Conservation (phyloP, 2,329 filamentous ascomycete genomes). For the Colletotrichum gigasporum region DNA sequence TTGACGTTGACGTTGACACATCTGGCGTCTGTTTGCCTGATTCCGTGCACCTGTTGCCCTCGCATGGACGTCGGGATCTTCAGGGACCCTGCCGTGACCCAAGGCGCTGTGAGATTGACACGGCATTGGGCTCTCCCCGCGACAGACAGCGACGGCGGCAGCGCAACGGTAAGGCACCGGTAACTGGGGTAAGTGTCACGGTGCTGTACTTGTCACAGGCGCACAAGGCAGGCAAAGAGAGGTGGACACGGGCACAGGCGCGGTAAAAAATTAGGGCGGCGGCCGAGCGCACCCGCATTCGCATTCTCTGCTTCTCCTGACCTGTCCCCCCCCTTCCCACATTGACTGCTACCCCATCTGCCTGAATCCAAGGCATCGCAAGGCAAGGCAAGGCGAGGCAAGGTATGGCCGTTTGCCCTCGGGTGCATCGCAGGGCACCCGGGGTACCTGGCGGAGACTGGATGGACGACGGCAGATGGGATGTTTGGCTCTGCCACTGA, state of each 20-base stretch:
- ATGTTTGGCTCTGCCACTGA: too few relatives aligned
- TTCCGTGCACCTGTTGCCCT: not conserved
- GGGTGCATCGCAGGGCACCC: too few relatives aligned
- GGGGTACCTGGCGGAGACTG: too few relatives aligned
- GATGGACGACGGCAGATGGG: not conserved
- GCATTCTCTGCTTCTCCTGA: conserved; percentile 3
- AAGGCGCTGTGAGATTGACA: too few relatives aligned
- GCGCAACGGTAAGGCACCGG: too few relatives aligned
- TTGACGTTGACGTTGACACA: not conserved
- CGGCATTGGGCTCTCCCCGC: too few relatives aligned
- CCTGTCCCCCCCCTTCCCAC: not conserved
- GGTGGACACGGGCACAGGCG: not conserved
- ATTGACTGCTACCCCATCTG: not conserved
- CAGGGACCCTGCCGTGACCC: too few relatives aligned
- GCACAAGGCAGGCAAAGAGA: not conserved
- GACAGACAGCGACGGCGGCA: too few relatives aligned
- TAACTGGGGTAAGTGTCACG: too few relatives aligned
- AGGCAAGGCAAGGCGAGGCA: not conserved
- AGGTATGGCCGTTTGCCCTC: not conserved
- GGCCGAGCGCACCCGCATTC: conserved; percentile 14
- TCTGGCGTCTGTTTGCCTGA: not conserved
- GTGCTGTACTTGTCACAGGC: not conserved
- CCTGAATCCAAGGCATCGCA: not conserved
- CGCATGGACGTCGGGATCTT: too few relatives aligned
- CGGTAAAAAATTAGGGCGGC: not conserved